These are phyloP conservation scores for Bryoerythrophyllum caledonicum DNA, from an alignment of 225 moss, liverwort and hornwort genomes.

Conservation along the genomic window DNA sequence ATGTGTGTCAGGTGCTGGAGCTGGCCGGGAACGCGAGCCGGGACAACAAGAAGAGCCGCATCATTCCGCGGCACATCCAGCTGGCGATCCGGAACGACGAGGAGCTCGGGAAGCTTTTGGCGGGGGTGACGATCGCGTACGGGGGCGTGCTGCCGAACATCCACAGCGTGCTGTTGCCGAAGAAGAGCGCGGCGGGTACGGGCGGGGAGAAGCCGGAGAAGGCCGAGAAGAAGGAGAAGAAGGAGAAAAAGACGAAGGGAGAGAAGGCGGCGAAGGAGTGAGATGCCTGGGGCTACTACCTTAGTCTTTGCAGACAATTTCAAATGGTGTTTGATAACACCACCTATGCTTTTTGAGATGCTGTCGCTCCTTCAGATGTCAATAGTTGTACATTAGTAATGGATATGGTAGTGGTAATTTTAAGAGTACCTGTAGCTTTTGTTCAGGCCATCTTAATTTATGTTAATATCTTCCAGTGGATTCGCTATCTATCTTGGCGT, in stretches of 20 bases:
- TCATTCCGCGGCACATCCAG: constrained; percentile 63
- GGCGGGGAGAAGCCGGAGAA: constrained; percentile 20
- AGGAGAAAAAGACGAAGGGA: neutral
- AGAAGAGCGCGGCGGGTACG: constrained; percentile 36
- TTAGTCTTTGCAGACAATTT: rapidly evolving
- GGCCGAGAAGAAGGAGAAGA: constrained; percentile 14
- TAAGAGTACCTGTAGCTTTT: no score
- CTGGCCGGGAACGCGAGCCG: constrained; percentile 22
- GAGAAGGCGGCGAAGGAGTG: constrained; percentile 28
- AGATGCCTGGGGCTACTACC: no score
- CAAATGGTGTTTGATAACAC: constrained; percentile 42
- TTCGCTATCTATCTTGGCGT: no score
- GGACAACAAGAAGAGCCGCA: constrained; percentile 64
- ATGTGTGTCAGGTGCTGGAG: constrained; percentile 30
- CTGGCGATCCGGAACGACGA: constrained; percentile 59
- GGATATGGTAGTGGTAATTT: no score
- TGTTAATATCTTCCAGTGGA: no score
- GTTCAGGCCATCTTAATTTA: no score
- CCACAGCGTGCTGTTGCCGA: constrained; percentile 43
- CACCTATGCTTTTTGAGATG: neutral
- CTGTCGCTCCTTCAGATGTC: neutral
- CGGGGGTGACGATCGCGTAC: constrained; percentile 55
- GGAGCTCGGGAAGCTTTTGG: constrained; percentile 49
- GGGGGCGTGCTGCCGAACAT: constrained; percentile 63
- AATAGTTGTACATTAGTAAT: no score